Evolutionary conservation across 2,329 filamentous ascomycete genomes (phyloP).

Genomic region (Cryphonectria nitschkei): DNA sequence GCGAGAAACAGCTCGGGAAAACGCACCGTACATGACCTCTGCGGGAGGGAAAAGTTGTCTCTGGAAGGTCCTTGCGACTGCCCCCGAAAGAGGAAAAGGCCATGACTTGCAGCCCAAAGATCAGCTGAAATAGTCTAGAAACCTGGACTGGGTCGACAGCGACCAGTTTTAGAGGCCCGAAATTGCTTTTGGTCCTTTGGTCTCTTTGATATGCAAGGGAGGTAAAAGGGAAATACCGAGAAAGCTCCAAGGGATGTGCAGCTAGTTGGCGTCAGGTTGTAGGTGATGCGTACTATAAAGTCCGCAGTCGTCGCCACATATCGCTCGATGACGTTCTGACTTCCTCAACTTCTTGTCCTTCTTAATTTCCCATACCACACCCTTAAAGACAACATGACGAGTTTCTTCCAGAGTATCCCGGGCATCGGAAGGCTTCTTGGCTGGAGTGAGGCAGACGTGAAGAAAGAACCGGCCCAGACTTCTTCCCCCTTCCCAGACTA

Average conservation of each 20-base stretch:
- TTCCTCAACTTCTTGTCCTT: constrained; percentile 2
- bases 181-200: constrained; percentile 10
- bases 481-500: constrained; percentile 53
- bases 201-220: constrained; percentile 13
- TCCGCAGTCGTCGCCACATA: background rate
- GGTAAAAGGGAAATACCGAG: background rate
- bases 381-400: constrained; percentile 13
- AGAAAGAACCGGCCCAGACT: background rate
- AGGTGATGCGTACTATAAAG: constrained; percentile 1
- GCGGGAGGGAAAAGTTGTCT: background rate
- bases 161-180: background rate
- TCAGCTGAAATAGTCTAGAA: background rate
- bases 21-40: background rate
- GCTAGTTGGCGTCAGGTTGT: background rate
- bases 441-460: background rate
- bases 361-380: background rate
- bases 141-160: background rate
- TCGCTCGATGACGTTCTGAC: background rate
- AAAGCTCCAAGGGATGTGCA: constrained; percentile 12
- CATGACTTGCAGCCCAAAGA: background rate
- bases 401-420: constrained; percentile 14
- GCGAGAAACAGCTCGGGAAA: background rate
- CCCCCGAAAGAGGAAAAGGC: constrained; percentile 1
- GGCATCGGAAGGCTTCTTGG: constrained; percentile 15
- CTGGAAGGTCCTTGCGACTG: background rate